Base-by-base conservation (phyloP, 371 early-diverging fungal genomes). In the Funneliformis caledonium region DNA sequence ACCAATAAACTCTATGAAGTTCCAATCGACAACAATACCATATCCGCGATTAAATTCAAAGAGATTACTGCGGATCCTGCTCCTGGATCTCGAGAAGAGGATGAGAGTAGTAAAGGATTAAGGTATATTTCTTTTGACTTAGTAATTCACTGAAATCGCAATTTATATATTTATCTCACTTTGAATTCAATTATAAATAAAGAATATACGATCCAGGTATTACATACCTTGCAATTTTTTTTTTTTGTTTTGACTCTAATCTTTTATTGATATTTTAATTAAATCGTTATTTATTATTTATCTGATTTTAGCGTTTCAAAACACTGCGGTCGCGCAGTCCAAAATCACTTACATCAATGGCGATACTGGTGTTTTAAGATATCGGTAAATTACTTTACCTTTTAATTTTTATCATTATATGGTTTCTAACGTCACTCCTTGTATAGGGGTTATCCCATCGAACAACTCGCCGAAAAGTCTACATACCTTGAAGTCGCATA, bases 331-430 rank as follows among this genome's bases (percentile, higher is more conserved):
- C 11, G 83, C 83, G n/a, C 81, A 84, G 26, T 89, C 90, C 22
- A 84, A 77, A 68, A 90, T 90, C 48, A 86, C 87, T 45, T 88
- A 90, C 78, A 91, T 92, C 82, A 91, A 92, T 82, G 92, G 92
- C 67, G 92, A 91, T 72, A 85, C 87, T 31, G 90, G 91, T 2
- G 85, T 88, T 69, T 80, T 91, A 76, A 77, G 83, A 33, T 92
- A 91, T 82, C 85, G 90, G 76, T 82, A 68, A 19, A 47, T 31
- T 61, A 45, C 31, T 52, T 70, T 50, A 10, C 14, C 14, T 62
- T 16, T 42, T 14, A n/a, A 42, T 16, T 48, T 48, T 72, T 78
- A 7, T 2, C 72, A 1, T 48, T 70, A 22, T 48, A 33, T n/a
- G 5, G 0, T 72, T 8, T 79, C 26, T 42, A 26, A 47, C 26